phyloP scores from a whole-genome alignment of 768 basidiomycete species.

The Hericium rajendrae region DNA sequence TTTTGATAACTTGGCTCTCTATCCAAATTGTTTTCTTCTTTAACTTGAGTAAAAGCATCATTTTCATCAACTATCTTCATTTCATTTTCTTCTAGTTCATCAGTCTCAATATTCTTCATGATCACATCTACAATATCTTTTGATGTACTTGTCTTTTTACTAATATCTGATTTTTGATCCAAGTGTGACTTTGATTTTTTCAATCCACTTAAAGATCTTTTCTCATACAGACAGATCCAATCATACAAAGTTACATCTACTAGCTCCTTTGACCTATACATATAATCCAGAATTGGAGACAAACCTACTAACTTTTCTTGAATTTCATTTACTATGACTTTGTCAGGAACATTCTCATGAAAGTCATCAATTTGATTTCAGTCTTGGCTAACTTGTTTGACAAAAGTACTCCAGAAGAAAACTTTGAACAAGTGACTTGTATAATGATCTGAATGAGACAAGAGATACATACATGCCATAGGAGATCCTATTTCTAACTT shows the following conservation, averaged over 20 bases:
- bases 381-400: slow-evolving; percentile 14
- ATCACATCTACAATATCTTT: too few relatives aligned
- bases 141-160: too few relatives aligned
- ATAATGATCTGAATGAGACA: slow-evolving; percentile 30
- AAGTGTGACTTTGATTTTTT: background rate
- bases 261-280: slow-evolving; percentile 16
- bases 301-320: slow-evolving; percentile 11
- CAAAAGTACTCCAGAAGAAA: slow-evolving; percentile 26
- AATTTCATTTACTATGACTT: slow-evolving; percentile 11
- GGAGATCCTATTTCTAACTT: slow-evolving; percentile 30
- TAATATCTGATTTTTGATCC: too few relatives aligned
- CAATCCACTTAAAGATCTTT: background rate
- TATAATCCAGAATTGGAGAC: slow-evolving; percentile 26
- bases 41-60: too few relatives aligned
- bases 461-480: slow-evolving; percentile 26
- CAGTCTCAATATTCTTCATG: too few relatives aligned
- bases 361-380: slow-evolving; percentile 7
- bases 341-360: slow-evolving; percentile 1
- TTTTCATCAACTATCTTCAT: background rate
- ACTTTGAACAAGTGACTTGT: slow-evolving; percentile 25
- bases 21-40: too few relatives aligned
- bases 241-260: slow-evolving; percentile 19
- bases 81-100: too few relatives aligned
- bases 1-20: too few relatives aligned
- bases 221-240: slow-evolving; percentile 9